Conservation (phyloP, 192 early-diverging fungal species). For the Gonapodya sp. region DNA sequence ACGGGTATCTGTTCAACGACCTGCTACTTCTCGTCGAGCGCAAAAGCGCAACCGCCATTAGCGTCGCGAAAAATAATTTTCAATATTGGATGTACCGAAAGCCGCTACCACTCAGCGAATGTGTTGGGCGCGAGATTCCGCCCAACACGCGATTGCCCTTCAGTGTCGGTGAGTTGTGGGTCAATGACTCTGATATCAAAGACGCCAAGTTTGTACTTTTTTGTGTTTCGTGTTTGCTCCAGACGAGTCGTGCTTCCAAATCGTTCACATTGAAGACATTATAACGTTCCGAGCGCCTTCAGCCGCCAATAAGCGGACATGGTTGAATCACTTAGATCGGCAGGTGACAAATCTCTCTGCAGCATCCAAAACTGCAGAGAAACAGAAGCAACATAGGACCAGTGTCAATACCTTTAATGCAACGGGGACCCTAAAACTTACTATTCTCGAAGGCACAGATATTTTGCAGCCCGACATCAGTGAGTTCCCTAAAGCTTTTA, state of each 20-base stretch:
- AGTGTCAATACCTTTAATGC: background rate
- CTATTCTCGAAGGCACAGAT: background rate
- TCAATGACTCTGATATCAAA: slow-evolving; percentile 20
- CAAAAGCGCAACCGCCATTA: slow-evolving; percentile 15
- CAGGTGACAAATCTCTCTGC: slow-evolving; percentile 16
- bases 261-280: slow-evolving; percentile 38
- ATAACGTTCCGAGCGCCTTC: slow-evolving; percentile 43
- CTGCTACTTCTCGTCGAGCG: slow-evolving; percentile 43
- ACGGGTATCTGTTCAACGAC: slow-evolving; percentile 50
- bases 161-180: slow-evolving; percentile 16
- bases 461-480: background rate
- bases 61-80: slow-evolving; percentile 14
- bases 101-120: slow-evolving; percentile 13
- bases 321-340: slow-evolving; percentile 36
- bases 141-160: slow-evolving; percentile 33
- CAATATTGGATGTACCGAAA: slow-evolving; percentile 27
- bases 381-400: background rate
- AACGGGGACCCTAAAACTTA: background rate
- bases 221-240: background rate
- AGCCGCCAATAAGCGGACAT: slow-evolving; percentile 43
- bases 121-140: slow-evolving; percentile 20
- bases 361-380: slow-evolving; percentile 8
- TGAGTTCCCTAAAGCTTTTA: background rate
- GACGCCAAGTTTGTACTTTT: too few species aligned
- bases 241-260: slow-evolving; percentile 52